Conservation (phyloP, 768 basidiomycete species). For the Termitomyces sp. region DNA sequence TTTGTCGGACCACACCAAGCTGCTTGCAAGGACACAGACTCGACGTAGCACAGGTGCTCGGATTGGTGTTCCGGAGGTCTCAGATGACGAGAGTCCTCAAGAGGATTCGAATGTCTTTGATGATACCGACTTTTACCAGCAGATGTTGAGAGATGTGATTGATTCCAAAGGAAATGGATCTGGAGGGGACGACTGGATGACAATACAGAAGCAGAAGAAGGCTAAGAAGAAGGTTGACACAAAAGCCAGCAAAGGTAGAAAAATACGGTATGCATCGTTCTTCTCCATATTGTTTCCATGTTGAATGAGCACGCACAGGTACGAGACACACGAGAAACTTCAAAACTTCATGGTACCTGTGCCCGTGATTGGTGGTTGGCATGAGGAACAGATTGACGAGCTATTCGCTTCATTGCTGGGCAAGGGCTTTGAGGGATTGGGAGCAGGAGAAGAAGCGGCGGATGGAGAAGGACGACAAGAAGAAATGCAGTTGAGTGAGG, state of each 20-base stretch:
- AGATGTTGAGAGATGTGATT: conserved; percentile 88
- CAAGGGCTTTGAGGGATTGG: conserved; percentile 52
- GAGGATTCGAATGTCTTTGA: conserved; percentile 64
- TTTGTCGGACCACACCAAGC: conserved; percentile 53
- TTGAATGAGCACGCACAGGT: conserved; percentile 40
- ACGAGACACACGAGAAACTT: conserved; percentile 93
- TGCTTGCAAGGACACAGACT: conserved; percentile 63
- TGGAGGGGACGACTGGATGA: conserved; percentile 60
- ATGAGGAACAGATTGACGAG: conserved; percentile 96
- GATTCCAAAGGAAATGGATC: conserved; percentile 54
- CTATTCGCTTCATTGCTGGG: conserved; percentile 88
- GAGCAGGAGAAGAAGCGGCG: conserved; percentile 26
- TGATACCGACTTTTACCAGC: conserved; percentile 93
- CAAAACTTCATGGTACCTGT: conserved; percentile 98
- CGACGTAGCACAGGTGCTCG: conserved; percentile 49
- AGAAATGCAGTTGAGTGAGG: conserved; percentile 32
- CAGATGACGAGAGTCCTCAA: conserved; percentile 32
- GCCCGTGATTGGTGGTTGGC: conserved; percentile 70
- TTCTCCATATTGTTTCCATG: background rate
- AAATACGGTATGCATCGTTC: conserved; percentile 63
- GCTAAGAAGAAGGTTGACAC: conserved; percentile 91
- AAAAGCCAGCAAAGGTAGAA: conserved; percentile 93
- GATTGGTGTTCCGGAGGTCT: conserved; percentile 34
- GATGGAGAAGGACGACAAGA: conserved; percentile 23
- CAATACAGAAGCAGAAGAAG: conserved; percentile 64